These are phyloP conservation scores for Euphorbia lathyris DNA, from an alignment of 345 rosid genomes.

Conservation along the genomic window DNA sequence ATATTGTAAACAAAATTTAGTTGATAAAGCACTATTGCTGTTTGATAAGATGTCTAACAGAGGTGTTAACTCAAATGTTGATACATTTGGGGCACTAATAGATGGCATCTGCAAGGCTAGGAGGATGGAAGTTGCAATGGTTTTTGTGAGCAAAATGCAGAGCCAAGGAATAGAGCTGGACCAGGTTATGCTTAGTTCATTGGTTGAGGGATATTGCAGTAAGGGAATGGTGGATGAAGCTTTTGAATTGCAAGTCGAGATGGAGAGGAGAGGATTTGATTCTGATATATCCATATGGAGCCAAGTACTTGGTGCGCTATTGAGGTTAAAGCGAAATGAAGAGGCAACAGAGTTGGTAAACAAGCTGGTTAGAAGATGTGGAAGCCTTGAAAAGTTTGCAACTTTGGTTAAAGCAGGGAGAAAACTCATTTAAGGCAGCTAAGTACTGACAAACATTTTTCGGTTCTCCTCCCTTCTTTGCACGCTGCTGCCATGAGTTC, in stretches of 20 bases:
- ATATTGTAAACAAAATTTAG: conserved; percentile 27
- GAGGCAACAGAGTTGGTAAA: conserved; percentile 31
- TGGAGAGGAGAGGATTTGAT: conserved; percentile 35
- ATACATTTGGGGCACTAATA: conserved; percentile 44
- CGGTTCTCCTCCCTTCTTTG: no score
- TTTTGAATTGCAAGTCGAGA: conserved; percentile 35
- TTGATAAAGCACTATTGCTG: conserved; percentile 32
- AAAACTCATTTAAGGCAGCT: neutral
- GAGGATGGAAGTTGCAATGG: conserved; percentile 33
- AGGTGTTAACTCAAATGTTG: conserved; percentile 35
- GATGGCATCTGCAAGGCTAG: conserved; percentile 41
- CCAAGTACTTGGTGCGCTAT: conserved; percentile 25
- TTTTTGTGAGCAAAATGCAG: conserved; percentile 31
- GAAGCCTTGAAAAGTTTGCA: neutral
- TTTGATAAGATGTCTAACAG: conserved; percentile 35
- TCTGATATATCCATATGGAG: conserved; percentile 19
- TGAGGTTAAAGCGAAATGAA: conserved; percentile 19
- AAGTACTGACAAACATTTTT: neutral
- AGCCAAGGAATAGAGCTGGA: conserved; percentile 41
- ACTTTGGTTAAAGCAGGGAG: neutral
- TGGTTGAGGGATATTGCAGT: conserved; percentile 33
- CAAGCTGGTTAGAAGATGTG: conserved; percentile 29
- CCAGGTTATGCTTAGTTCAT: conserved; percentile 25
- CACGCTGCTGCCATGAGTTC: no score
- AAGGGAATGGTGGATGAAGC: conserved; percentile 40